These are phyloP conservation scores for Calocera cornea DNA, from an alignment of 768 basidiomycete genomes.

Conservation along the genomic window DNA sequence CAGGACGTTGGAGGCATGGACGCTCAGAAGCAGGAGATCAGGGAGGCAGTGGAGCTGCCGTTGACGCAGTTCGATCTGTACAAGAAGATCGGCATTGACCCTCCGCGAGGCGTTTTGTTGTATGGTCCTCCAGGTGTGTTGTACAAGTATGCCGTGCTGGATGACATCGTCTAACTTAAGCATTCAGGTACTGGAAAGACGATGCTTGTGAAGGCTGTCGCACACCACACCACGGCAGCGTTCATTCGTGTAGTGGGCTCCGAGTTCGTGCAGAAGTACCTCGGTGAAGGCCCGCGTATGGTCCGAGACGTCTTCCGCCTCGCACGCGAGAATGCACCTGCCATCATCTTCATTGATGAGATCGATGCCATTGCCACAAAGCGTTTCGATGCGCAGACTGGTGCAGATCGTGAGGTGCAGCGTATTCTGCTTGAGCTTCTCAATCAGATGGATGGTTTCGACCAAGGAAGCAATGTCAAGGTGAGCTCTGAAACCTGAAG, in stretches of 20 bases:
- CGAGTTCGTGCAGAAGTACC: conserved; percentile 98
- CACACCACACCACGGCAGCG: conserved; percentile 88
- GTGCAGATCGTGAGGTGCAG: conserved; percentile 97
- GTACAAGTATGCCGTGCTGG: not conserved
- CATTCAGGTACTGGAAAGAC: conserved; percentile 85
- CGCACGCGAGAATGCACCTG: conserved; percentile 90
- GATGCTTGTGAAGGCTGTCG: conserved; percentile 99
- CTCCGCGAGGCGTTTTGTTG: conserved; percentile 88
- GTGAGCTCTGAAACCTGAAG: conserved; percentile 29
- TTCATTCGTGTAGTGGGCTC: conserved; percentile 98
- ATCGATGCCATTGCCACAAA: conserved; percentile 99
- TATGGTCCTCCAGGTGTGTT: conserved; percentile 86
- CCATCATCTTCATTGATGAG: conserved; percentile 99
- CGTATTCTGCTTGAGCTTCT: conserved; percentile 92
- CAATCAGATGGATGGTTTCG: conserved; percentile 99
- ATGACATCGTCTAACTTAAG: conserved; percentile 1
- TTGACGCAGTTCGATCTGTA: conserved; percentile 95
- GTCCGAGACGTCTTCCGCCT: conserved; percentile 98
- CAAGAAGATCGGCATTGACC: conserved; percentile 99
- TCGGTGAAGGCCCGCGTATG: conserved; percentile 99
- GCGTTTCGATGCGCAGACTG: conserved; percentile 98
- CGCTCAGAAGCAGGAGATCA: conserved; percentile 93
- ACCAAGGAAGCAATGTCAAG: conserved; percentile 97
- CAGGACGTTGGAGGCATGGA: conserved; percentile 96
- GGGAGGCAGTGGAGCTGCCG: conserved; percentile 95